Evolutionary conservation across 371 early-diverging fungal species (phyloP).

Genomic region (Mucor plumbeus): DNA sequence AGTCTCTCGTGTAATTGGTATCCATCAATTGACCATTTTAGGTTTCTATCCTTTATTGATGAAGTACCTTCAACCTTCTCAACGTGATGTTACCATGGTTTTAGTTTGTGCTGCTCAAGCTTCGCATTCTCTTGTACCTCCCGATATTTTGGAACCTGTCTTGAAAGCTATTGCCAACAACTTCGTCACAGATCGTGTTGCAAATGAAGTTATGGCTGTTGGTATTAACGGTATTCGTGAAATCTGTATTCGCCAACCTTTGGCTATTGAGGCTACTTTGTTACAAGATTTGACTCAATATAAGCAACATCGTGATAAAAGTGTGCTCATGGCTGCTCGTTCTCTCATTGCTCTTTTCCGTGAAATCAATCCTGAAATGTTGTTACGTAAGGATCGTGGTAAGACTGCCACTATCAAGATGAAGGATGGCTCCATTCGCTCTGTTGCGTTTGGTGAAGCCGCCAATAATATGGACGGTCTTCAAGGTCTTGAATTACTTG

Average conservation of each 20-base stretch:
- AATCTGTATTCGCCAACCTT: slow-evolving; percentile 86
- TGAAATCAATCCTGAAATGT: slow-evolving; percentile 92
- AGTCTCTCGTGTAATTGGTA: slow-evolving; percentile 91
- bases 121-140: slow-evolving; percentile 90
- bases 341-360: slow-evolving; percentile 89
- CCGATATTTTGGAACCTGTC: slow-evolving; percentile 86
- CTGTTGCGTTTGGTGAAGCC: slow-evolving; percentile 73
- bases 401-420: slow-evolving; percentile 77
- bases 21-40: slow-evolving; percentile 90
- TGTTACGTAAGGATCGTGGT: slow-evolving; percentile 91
- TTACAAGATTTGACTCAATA: slow-evolving; percentile 89
- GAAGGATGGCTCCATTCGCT: slow-evolving; percentile 65
- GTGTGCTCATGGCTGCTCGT: slow-evolving; percentile 89
- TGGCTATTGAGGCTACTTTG: slow-evolving; percentile 88
- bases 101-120: slow-evolving; percentile 91
- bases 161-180: slow-evolving; percentile 91
- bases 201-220: slow-evolving; percentile 93
- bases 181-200: slow-evolving; percentile 90
- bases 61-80: slow-evolving; percentile 92
- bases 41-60: slow-evolving; percentile 88
- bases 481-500: slow-evolving; percentile 79
- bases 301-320: slow-evolving; percentile 91
- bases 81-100: slow-evolving; percentile 92
- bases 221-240: slow-evolving; percentile 94
- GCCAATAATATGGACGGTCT: slow-evolving; percentile 65